These are phyloP conservation scores for Lizonia empirigonia DNA, from an alignment of 2,329 filamentous ascomycete genomes.

Conservation along the genomic window DNA sequence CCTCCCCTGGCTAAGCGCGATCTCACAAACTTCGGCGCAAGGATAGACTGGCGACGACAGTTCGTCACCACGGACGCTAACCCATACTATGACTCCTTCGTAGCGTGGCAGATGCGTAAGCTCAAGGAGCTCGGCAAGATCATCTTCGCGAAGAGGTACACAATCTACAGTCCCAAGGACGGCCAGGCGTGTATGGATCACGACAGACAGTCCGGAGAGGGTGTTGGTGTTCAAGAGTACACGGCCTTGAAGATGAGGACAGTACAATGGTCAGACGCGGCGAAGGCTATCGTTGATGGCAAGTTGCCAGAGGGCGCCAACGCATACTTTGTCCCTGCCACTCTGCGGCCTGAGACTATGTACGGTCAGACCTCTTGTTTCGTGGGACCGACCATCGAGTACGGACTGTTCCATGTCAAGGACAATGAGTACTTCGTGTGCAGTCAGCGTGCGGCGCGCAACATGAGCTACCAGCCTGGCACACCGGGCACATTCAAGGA, in stretches of 20 bases:
- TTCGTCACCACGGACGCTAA: conserved; percentile 97
- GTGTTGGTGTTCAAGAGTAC: conserved; percentile 87
- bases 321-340: conserved; percentile 90
- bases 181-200: conserved; percentile 88
- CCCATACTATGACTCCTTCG: conserved; percentile 94
- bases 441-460: conserved; percentile 81
- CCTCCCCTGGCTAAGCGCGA: conserved; percentile 80
- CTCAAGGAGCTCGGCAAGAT: conserved; percentile 90
- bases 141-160: conserved; percentile 91
- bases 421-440: conserved; percentile 77
- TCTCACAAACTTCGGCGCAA: conserved; percentile 79
- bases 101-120: conserved; percentile 96
- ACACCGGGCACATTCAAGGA: conserved; percentile 75
- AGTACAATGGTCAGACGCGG: conserved; percentile 82
- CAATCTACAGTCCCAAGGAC: conserved; percentile 86
- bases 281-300: conserved; percentile 71
- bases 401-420: conserved; percentile 80
- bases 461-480: conserved; percentile 89
- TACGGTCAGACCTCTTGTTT: conserved; percentile 98
- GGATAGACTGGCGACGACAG: conserved; percentile 90
- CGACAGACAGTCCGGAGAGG: conserved; percentile 80
- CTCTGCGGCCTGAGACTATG: conserved; percentile 95
- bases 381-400: conserved; percentile 85
- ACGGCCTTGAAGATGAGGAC: conserved; percentile 90
- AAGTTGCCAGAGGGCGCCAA: conserved; percentile 80